Evolutionary conservation across 2,329 filamentous ascomycete species (phyloP), one percentile per base, ranked within the genome.

Genomic region (Coniochaeta sp.): DNA sequence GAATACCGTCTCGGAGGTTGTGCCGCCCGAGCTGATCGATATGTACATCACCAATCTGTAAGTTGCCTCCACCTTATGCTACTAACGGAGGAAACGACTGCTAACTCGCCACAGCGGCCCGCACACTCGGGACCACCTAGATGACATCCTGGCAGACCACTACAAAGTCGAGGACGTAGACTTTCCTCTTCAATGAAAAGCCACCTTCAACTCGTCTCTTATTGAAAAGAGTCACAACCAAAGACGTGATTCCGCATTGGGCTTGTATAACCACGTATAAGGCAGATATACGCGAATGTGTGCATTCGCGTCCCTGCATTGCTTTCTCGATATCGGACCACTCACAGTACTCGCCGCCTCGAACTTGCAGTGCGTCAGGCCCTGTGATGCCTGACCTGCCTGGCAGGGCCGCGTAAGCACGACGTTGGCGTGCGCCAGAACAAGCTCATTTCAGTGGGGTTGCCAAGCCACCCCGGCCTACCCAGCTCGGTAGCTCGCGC

Each of bases 141-240:
- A 87, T 52, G 77, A 81, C 55, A 82, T 90, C 54, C 83, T 90
- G 38, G 80, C 79, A 38, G 87, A 91, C 62, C 87, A 91, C 64
- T 90, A 91, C 67, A 84, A 86, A 57, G 73, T 77, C 24, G 85
- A 89, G 62, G 87, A 91, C 60, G 80, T 86, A 51, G 82, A 83
- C 59, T 80, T 83, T 55, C 73, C 81, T 55, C 9, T 72, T 69
- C 63, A 70, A 65, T 49, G 70, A 65, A 9, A 58, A 12, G 38
- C n/a, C n/a, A n/a, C 8, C 61, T 45, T 62, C 65, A 48, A 58
- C 59, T 55, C 61, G 59, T 63, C 18, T 20, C 24, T 16, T 10
- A n/a, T n/a, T 3, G 30, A 3, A 12, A 42, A 24, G 38, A 42
- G 38, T 42, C 38, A 42, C 38, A 42, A 42, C 26, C n/a, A n/a